Percentiles rank a stretch among this genome's conserved stretches.
Conservation (phyloP, 2,329 filamentous ascomycete genomes). For the Capronia americana region DNA sequence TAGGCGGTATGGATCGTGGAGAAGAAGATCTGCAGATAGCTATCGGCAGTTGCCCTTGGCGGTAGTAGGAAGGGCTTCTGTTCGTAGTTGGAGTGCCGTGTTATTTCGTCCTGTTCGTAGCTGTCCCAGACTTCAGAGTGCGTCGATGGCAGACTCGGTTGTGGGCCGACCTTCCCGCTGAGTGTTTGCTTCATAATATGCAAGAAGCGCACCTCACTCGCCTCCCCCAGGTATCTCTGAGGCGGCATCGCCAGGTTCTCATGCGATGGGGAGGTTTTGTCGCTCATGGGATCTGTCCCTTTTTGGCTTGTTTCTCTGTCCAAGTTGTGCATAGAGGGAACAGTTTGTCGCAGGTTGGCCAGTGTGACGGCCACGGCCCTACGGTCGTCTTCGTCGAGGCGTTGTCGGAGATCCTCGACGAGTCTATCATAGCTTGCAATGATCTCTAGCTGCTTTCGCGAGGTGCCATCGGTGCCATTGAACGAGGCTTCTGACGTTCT, state of each 20-base stretch:
- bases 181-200: conserved; percentile 43
- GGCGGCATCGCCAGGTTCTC: conserved; percentile 24
- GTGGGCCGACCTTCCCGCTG: conserved; percentile 38
- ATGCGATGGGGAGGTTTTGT: too few relatives aligned
- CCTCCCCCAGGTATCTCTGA: conserved; percentile 46
- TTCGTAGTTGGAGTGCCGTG: too few relatives aligned
- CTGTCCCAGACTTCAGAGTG: conserved; percentile 22
- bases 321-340: too few relatives aligned
- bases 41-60: conserved; percentile 30
- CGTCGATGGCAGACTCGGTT: conserved; percentile 30
- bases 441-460: not conserved
- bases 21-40: conserved; percentile 42
- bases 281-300: too few relatives aligned
- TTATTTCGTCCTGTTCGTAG: conserved; percentile 33
- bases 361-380: too few relatives aligned
- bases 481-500: too few relatives aligned
- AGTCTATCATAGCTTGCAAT: not conserved
- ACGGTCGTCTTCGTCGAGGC: too few relatives aligned
- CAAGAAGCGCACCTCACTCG: conserved; percentile 49
- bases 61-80: not conserved
- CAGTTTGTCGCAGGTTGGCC: too few relatives aligned
- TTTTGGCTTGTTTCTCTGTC: too few relatives aligned
- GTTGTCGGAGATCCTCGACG: too few relatives aligned
- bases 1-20: conserved; percentile 48
- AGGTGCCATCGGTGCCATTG: too few relatives aligned